phyloP scores from a whole-genome alignment of 805 yeast species.

The Starmerella roubikii region DNA sequence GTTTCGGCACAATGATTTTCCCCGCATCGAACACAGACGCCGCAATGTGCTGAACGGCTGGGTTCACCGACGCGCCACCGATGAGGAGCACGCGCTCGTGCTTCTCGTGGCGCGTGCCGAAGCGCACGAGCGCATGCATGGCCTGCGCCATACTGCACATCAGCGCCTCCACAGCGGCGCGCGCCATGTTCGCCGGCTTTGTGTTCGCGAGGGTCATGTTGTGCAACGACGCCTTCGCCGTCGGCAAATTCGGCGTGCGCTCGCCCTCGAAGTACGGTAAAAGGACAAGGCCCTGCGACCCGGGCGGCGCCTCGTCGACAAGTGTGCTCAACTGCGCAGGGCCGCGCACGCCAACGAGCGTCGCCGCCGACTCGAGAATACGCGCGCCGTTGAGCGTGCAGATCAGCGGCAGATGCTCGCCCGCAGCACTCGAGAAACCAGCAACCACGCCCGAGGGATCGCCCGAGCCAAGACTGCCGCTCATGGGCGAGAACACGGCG shows the following conservation, averaged over 20 bases:
- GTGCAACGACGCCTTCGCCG: slow-evolving; percentile 18
- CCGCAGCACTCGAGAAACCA: slow-evolving; percentile 20
- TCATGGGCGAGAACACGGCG: slow-evolving; percentile 17
- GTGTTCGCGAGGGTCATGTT: slow-evolving; percentile 17
- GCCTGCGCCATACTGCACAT: slow-evolving; percentile 21
- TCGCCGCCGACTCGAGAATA: slow-evolving; percentile 14
- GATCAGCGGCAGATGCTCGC: slow-evolving; percentile 18
- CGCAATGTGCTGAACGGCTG: slow-evolving; percentile 19
- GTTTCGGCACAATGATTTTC: slow-evolving; percentile 12
- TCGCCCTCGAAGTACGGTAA: slow-evolving; percentile 22
- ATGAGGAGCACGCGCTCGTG: slow-evolving; percentile 16
- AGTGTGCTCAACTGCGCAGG: slow-evolving; percentile 14
- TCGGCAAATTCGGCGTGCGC: slow-evolving; percentile 22
- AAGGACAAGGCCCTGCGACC: slow-evolving; percentile 17
- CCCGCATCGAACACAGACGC: slow-evolving; percentile 15
- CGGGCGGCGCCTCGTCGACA: slow-evolving; percentile 16
- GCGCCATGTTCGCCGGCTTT: slow-evolving; percentile 15
- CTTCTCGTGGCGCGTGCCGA: slow-evolving; percentile 1
- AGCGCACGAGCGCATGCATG: slow-evolving; percentile 8
- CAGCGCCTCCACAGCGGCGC: slow-evolving; percentile 20
- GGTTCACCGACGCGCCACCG: slow-evolving; percentile 21
- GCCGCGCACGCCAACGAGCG: slow-evolving; percentile 6
- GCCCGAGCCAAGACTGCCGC: slow-evolving; percentile 8
- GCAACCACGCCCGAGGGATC: slow-evolving; percentile 21
- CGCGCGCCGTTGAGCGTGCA: slow-evolving; percentile 23